Base-by-base conservation (phyloP, 192 early-diverging fungal genomes). In the Rhizophlyctis rosea region DNA sequence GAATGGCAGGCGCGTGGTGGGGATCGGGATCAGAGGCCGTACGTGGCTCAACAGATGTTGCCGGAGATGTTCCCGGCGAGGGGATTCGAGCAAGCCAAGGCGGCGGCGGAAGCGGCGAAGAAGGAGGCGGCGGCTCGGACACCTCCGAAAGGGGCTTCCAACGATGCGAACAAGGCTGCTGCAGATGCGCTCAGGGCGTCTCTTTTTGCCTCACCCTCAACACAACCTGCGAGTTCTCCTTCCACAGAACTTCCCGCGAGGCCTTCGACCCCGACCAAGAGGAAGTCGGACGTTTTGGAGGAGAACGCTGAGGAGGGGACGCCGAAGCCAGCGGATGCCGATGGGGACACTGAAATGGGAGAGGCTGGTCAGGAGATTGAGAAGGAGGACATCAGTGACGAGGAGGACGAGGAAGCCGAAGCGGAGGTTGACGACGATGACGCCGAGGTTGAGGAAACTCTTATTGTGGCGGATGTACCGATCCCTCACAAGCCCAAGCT, bases 331-430 rank as follows among this genome's bases (percentile, higher is more conserved):
- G 58, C 59, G 14, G 44, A 57, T 16, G 64, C 49, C 30, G 73
- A 54, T 11, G 77, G 63, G 3, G 79, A 81, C n/a, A n/a, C n/a
- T 34, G 74, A 71, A 32, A 55, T 61, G 3, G 61, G 65, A 29
- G 76, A 74, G 13, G 44, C 63, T 3, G 34, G 63, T 3, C 77
- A 77, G 0, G 66, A 77, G 51, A 71, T 75, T 2, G 75, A 83
- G 33, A 76, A 7, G 4, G 7, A 14, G 9, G 72, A 74, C 11
- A 55, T 50, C 2, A 36, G 61, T 14, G 81, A 77, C 0, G 74
- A 81, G 51, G 75, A 76, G 1, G 75, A 80, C 30, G 81, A 78
- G 25, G 77, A 76, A 47, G 64, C 69, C 24, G 70, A 57, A 5
- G 84, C 81, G 49, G 77, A 77, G 21, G 55, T 76, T 9, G 70